Evolutionary conservation across 345 rosid species (phyloP).

Genomic region (Salix purpurea): DNA sequence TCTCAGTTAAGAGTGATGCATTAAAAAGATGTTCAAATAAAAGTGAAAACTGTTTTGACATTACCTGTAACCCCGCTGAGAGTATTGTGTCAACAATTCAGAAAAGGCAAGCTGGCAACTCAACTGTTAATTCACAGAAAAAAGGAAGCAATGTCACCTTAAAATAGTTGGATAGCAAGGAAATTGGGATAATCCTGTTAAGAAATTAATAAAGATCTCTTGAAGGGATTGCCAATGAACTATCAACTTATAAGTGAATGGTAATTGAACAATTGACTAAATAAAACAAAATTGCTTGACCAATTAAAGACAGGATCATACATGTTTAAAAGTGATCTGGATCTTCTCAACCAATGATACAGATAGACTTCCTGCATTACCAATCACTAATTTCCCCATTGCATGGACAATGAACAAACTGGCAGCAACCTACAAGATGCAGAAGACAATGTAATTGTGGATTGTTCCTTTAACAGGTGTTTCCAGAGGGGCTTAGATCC

Average conservation of each 20-base stretch:
- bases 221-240: neutral
- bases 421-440: conserved; percentile 59
- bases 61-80: conserved; percentile 74
- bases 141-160: neutral
- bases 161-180: neutral
- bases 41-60: conserved; percentile 5
- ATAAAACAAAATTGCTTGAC: neutral
- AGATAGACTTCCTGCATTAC: conserved; percentile 64
- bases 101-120: conserved; percentile 68
- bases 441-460: conserved; percentile 5
- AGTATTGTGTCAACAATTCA: conserved; percentile 62
- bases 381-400: conserved; percentile 56
- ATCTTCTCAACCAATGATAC: conserved; percentile 60
- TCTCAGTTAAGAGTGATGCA: neutral
- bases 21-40: conserved; percentile 5
- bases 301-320: conserved; percentile 25
- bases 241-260: neutral
- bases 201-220: neutral
- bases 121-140: conserved; percentile 50
- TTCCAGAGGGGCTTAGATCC: neutral
- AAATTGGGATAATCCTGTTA: neutral
- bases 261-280: neutral
- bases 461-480: neutral
- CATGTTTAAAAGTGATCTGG: conserved; percentile 40
- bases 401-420: conserved; percentile 60